Evolutionary conservation across 208 protist genomes (phyloP), one percentile per base, ranked within the genome.

Genomic region (Leishmania turanica): DNA sequence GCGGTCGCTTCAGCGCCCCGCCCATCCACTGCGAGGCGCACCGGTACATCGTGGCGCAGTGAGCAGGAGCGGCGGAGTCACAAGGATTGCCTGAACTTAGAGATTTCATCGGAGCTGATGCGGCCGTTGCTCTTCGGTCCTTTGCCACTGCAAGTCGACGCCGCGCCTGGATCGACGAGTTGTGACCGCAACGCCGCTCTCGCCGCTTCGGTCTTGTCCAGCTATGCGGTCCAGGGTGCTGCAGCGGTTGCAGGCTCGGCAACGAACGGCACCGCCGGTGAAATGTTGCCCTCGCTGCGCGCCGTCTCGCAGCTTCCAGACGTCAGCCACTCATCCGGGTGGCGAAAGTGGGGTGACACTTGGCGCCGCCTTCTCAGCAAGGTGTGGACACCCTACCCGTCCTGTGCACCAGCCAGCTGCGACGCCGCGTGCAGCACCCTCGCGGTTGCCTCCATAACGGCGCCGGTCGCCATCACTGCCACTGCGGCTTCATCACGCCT

Each of bases 91-190:
- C 47, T 89, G 49, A 81, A 31, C 34, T 86, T 84, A 42, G 69
- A 77, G 5, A 24, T 90, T 27, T n/a, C 72, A 21, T 90, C 87
- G 6, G 76, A 78, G 49, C 47, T 83, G 53, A 56, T 90, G 51
- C 80, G 69, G n/a, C 69, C 76, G 3, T 60, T 87, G 21, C 72
- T 90, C 8, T 79, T 77, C 19, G 80, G 87, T 7, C 80, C 83
- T 27, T 60, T 87, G 21, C 87, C 87, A 13, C 56, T 11, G 40
- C 87, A 87, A 49, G 45, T 82, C 19, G 77, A 74, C 42, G 80
- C 80, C 24, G 80, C 83, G 1, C 87, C 87, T 11, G 87, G 83
- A 37, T 85, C 83, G 37, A 87, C 65, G 13, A 78, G 80, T 72
- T 73, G 79, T 17, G 15, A 21, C 24, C 19, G 11, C 19, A 24